Percentiles rank a stretch among this genome's conserved stretches.
These are phyloP conservation scores for Lyophyllum atratum DNA, from an alignment of 768 basidiomycete genomes.

Conservation along the genomic window DNA sequence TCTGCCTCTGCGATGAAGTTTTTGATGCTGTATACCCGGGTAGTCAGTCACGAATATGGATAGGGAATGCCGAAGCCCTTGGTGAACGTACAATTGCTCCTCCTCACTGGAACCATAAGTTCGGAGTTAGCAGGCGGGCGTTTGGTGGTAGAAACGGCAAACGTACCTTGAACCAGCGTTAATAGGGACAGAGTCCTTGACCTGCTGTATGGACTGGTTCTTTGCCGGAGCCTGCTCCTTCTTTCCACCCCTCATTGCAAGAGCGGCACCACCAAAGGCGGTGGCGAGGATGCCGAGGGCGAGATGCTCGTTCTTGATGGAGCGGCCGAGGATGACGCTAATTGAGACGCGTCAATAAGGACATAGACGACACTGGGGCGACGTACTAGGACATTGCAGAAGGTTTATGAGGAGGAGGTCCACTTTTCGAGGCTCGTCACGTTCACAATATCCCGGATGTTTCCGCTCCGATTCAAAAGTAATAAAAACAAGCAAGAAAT, in stretches of 20 bases:
- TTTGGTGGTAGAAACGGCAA: background rate
- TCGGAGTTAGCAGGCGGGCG: slow-evolving; percentile 12
- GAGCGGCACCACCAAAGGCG: slow-evolving; percentile 54
- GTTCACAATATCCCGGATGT: slow-evolving; percentile 17
- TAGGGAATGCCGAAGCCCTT: background rate
- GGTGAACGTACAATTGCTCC: slow-evolving; percentile 71
- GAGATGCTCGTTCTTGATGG: slow-evolving; percentile 81
- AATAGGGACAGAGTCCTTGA: slow-evolving; percentile 64
- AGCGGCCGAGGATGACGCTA: slow-evolving; percentile 78
- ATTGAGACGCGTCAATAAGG: background rate
- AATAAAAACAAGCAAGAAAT: background rate
- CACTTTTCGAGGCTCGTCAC: slow-evolving; percentile 19
- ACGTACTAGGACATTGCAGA: slow-evolving; percentile 24
- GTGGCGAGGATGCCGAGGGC: slow-evolving; percentile 65
- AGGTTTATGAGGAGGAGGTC: slow-evolving; percentile 10
- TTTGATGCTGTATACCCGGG: slow-evolving; percentile 64
- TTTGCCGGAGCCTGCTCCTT: slow-evolving; percentile 43
- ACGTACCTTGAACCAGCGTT: slow-evolving; percentile 71
- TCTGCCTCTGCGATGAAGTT: slow-evolving; percentile 83
- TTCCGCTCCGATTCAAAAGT: slow-evolving; percentile 13
- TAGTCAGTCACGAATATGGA: slow-evolving; percentile 23
- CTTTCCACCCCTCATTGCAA: slow-evolving; percentile 58
- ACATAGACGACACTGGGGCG: background rate
- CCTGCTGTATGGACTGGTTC: slow-evolving; percentile 51
- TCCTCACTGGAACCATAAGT: slow-evolving; percentile 60